Conservation (phyloP, 345 rosid genomes). For the Salix viminalis region DNA sequence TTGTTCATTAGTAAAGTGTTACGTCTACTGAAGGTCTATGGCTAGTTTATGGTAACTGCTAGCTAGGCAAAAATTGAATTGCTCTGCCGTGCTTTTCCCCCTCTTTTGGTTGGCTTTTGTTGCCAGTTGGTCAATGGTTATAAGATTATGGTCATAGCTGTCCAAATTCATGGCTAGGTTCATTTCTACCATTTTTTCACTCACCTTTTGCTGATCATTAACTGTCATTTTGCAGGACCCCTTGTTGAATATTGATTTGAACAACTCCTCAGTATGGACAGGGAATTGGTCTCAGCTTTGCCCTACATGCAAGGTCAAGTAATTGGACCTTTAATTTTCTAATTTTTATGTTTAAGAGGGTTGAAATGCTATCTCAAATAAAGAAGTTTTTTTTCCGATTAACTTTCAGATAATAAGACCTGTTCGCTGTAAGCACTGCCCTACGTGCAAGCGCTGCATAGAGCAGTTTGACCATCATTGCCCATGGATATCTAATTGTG, state of each 20-base stretch:
- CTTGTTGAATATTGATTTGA: constrained; percentile 60
- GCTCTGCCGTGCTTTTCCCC: background rate
- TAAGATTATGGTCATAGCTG: background rate
- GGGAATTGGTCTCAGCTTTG: constrained; percentile 99
- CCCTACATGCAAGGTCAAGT: constrained; percentile 94
- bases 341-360: background rate
- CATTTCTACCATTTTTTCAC: background rate
- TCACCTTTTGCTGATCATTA: background rate
- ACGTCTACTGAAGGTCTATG: background rate
- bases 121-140: background rate
- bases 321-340: constrained; percentile 9
- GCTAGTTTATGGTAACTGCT: background rate
- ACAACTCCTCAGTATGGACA: constrained; percentile 58
- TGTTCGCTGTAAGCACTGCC: constrained; percentile 90
- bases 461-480: constrained; percentile 99
- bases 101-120: background rate
- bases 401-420: constrained; percentile 81
- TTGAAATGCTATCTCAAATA: constrained; percentile 7
- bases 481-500: constrained; percentile 99
- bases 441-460: constrained; percentile 76
- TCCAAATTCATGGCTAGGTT: background rate
- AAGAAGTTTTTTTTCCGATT: background rate
- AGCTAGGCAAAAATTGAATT: background rate
- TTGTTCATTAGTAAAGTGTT: background rate
- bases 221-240: constrained; percentile 54